Base-by-base conservation (phyloP, 805 yeast genomes). In the Myxozyma neglecta region DNA sequence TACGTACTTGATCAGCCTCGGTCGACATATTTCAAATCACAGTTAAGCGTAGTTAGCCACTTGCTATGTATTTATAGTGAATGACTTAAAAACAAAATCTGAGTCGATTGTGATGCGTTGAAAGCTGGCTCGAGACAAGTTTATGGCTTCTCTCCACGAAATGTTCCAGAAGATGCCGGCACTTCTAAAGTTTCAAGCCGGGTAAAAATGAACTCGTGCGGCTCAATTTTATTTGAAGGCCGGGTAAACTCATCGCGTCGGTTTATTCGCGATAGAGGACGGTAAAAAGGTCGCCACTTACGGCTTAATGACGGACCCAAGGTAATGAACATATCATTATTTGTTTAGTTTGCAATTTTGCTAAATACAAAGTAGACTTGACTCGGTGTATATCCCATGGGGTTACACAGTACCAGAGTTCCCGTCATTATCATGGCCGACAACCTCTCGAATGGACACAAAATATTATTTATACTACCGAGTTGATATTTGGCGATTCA, bases 361-460 rank as follows among this genome's bases (percentile, higher is more conserved):
- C 57, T 49, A 46, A 44, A 20, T 6, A n/a, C 14, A 10, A 14
- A 6, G n/a, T 39, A 59, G 65, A 16, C 43, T 55, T 24, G 53
- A 51, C 36, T 49, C 65, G 50, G 47, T 51, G 49, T 60, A 69
- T 66, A 78, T 85, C 1, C 97, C 97, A 1, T 84, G 89, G 6
- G 97, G 97, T 37, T 93, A 93, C 74, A 76, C 77, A 11, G 79
- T 86, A 0, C 98, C 98, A 0, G 59, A 69, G 14, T 93, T 92
- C 70, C 98, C 98, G 4, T 85, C 96, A 2, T 74, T 93, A 36
- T 81, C 79, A 70, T 87, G 91, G 88, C 96, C 96, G 0, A 67
- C 83, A 14, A 72, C 75, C 11, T 70, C 75, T 40, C 73, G 76
- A 1, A 56, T 71, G 37, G 59, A 67, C 1, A 61, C 70, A 1